Base-by-base conservation (phyloP, 2,329 filamentous ascomycete genomes). In the Aspergillus viridinutans region DNA sequence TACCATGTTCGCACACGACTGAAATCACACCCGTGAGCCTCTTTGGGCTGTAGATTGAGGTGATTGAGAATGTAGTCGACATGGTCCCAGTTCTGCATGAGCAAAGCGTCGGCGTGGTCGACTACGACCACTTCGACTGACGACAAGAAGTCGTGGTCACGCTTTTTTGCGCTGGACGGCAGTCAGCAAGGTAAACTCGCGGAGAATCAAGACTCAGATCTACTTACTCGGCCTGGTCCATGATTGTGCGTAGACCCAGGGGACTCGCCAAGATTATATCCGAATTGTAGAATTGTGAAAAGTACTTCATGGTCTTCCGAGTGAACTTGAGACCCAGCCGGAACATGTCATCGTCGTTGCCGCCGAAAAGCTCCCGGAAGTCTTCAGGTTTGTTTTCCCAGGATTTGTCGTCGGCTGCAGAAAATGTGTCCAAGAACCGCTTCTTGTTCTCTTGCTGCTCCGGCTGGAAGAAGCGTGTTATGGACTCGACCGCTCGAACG, bases 21-120 rank as follows among this genome's bases (percentile, higher is more conserved):
- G 72, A 97, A 96, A 77, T 99, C 94, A 68, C 91, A 96, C 62
- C 90, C 92, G 73, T 97, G 92, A 0, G 90, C 85, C 66, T 96
- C 90, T 68, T 88, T 90, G 40, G 94, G 93, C 67, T 96, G 90
- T 23, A 89, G 81, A 72, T 99, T 99, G 60, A 99, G 83, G 72
- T 96, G 90, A 61, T 90, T 86, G 69, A 97, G 92, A 66, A 97
- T 89, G 71, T 90, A 90, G 72, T 95, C 90, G 59, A 97, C 85
- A 70, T 99, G 93, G 68, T 97, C 92, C 92, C 93, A 97, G 72
- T 96, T 97, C 73, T 99, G 94, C 92, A 97, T 97, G 8, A 96
- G 84, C 45, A 97, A 83, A 0, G 92, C 92, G 73, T 97, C 92
- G 12, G 91, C 89, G 74, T 97, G 92, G 72, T 99, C 94, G 59